Conservation (phyloP, 176 grass and related monocot species). For the Neostapfia colusana region DNA sequence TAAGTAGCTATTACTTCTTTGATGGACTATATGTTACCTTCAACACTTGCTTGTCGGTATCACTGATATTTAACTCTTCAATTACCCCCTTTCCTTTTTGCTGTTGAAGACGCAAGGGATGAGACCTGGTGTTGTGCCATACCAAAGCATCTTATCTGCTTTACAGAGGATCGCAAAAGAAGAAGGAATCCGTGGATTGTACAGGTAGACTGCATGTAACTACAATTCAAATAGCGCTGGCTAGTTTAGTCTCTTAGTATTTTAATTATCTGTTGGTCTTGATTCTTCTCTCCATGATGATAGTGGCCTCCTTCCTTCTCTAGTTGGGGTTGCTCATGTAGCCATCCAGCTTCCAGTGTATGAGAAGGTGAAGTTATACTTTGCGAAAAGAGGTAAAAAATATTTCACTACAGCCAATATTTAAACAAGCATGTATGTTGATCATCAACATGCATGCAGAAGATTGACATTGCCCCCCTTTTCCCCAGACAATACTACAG, state of each 20-base stretch:
- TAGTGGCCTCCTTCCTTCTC: constrained; percentile 84
- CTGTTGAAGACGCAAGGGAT: constrained; percentile 66
- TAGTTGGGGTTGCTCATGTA: constrained; percentile 83
- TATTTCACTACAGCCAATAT: constrained; percentile 3
- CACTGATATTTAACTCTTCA: constrained; percentile 17
- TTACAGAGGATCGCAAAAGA: constrained; percentile 63
- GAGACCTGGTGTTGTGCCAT: constrained; percentile 53
- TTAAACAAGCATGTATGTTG: not conserved
- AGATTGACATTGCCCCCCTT: constrained; percentile 1
- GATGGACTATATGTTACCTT: not conserved
- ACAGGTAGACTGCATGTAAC: constrained; percentile 56
- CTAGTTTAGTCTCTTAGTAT: constrained; percentile 13
- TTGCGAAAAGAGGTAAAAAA: constrained; percentile 63
- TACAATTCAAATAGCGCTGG: not conserved
- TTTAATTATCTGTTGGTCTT: constrained; percentile 15
- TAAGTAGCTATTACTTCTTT: constrained; percentile 20
- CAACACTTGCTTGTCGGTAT: not conserved
- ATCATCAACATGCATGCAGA: not conserved
- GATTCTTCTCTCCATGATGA: constrained; percentile 40
- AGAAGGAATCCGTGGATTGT: constrained; percentile 73
- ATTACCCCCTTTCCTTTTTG: constrained; percentile 22
- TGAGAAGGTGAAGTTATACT: constrained; percentile 71
- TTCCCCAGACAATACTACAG: constrained; percentile 71
- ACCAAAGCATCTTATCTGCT: constrained; percentile 66
- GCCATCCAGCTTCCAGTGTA: constrained; percentile 82